A percentile compares a stretch with the other conserved stretches of the same genome.
Evolutionary conservation across 768 basidiomycete species (phyloP).

Genomic region (Boletus insuetus): DNA sequence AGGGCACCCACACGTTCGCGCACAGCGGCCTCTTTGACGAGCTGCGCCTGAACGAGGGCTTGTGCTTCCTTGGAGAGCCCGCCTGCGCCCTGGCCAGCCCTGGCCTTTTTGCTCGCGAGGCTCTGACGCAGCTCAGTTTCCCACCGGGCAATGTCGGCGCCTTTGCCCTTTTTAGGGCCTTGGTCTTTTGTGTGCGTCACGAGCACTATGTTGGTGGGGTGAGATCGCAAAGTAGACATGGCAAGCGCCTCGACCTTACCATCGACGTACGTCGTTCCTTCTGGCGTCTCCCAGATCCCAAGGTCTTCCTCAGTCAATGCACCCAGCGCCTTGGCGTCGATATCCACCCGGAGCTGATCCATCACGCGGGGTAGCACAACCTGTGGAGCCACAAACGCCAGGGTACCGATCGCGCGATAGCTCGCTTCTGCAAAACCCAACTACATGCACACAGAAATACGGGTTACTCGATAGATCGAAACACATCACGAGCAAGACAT

Average conservation of each 20-base stretch:
- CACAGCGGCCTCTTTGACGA: constrained; percentile 66
- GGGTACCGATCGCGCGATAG: constrained; percentile 68
- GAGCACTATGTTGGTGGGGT: constrained; percentile 46
- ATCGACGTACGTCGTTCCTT: constrained; percentile 78
- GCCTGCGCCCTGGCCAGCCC: constrained; percentile 11
- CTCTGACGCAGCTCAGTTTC: constrained; percentile 90
- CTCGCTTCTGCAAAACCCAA: constrained; percentile 61
- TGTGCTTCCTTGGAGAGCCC: too few relatives aligned
- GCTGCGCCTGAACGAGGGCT: too few relatives aligned
- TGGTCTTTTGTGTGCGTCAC: constrained; percentile 53
- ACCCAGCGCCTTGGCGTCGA: constrained; percentile 58
- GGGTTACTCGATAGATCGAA: background rate
- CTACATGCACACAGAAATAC: background rate
- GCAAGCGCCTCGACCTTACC: constrained; percentile 39
- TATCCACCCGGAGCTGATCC: constrained; percentile 60
- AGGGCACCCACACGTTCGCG: constrained; percentile 57
- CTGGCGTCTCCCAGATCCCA: constrained; percentile 83
- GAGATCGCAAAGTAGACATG: too few relatives aligned
- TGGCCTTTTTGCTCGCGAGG: constrained; percentile 71
- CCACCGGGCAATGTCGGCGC: constrained; percentile 89
- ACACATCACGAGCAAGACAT: background rate
- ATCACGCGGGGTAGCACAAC: constrained; percentile 67
- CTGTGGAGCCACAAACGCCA: constrained; percentile 77
- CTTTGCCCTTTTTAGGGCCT: constrained; percentile 71
- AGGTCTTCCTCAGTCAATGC: constrained; percentile 70